Evolutionary conservation across 1,139 yeast species (phyloP).

Genomic region (Candida pseudocylindracea): DNA sequence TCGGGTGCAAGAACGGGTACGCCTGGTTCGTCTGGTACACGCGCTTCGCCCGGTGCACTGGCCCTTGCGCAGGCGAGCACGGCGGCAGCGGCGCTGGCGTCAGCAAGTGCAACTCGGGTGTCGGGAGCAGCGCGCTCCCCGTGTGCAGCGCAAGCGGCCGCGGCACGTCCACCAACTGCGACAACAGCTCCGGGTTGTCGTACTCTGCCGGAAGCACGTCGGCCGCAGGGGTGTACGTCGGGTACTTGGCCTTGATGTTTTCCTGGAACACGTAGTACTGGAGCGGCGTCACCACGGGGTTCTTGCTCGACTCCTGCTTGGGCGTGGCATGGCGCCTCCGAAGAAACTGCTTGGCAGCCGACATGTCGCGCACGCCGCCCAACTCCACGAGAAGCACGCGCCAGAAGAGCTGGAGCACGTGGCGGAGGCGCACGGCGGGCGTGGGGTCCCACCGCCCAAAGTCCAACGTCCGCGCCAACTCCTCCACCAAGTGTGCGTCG

Average conservation of each 20-base stretch:
- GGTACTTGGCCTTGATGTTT: slow-evolving; percentile 55
- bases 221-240: slow-evolving; percentile 13
- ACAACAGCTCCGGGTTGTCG: slow-evolving; percentile 21
- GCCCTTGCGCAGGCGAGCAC: slow-evolving; percentile 31
- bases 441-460: too few species aligned
- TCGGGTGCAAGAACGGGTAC: slow-evolving; percentile 27
- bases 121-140: slow-evolving; percentile 29
- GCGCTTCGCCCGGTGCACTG: slow-evolving; percentile 43
- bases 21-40: slow-evolving; percentile 25
- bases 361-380: too few species aligned
- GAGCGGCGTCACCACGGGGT: slow-evolving; percentile 11
- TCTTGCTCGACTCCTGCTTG: slow-evolving; percentile 27
- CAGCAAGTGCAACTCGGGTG: slow-evolving; percentile 54
- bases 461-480: too few species aligned
- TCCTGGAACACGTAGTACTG: slow-evolving; percentile 65
- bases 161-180: slow-evolving; percentile 38
- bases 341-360: too few species aligned
- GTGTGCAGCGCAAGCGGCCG: slow-evolving; percentile 32
- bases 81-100: slow-evolving; percentile 86
- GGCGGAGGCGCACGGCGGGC: too few species aligned
- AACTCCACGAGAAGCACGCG: too few species aligned
- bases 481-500: too few species aligned
- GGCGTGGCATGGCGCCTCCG: slow-evolving; percentile 5
- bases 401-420: too few species aligned
- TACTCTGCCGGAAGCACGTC: slow-evolving; percentile 13